Base-by-base conservation (phyloP, 192 early-diverging fungal species). In the Coemansia sp. region DNA sequence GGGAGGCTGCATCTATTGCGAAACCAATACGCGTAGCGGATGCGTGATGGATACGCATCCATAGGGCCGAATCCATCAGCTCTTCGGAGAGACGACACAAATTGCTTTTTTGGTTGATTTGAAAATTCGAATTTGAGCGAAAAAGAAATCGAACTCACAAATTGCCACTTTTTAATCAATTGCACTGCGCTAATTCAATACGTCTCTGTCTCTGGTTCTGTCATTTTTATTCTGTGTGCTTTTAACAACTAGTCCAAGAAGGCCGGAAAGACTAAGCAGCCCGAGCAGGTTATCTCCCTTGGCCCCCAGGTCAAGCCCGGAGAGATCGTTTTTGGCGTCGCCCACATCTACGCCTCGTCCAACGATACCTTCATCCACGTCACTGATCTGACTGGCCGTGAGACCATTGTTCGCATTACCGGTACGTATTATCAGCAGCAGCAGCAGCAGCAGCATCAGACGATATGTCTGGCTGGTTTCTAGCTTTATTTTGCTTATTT, bases 301-400 rank as follows among this genome's bases (percentile, higher is more conserved):
- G 97, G 97, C 65, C 97, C 97, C 71, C 90, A 97, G 83, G 93
- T 94, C 83, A 91, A 91, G 70, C 93, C 93, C 78, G 95, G 94
- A 72, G 95, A 99, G 85, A 85, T 91, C 81, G 97, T 99, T 66
- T 99, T 97, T 72, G 97, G 97, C 81, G 97, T 99, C 85, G 94
- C 94, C 64, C 97, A 97, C 90, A 98, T 99, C 85, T 98, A 90
- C 74, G 95, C 97, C 79, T 91, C 89, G 58, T 96, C 93, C 89
- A 99, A 99, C 90, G 97, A 99, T 83, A 99, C 97, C 72, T 99
- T 99, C 75, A 94, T 99, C 73, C 97, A 99, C 86, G 88, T 99
- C 75, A 99, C 97, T 67, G 97, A 99, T 97, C 84, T 99, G 69
- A 93, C 95, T 72, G 97, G 97, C 58, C 89, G 94, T 79, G 95